Base-by-base conservation (phyloP, 345 rosid species). In the Acer campestre region DNA sequence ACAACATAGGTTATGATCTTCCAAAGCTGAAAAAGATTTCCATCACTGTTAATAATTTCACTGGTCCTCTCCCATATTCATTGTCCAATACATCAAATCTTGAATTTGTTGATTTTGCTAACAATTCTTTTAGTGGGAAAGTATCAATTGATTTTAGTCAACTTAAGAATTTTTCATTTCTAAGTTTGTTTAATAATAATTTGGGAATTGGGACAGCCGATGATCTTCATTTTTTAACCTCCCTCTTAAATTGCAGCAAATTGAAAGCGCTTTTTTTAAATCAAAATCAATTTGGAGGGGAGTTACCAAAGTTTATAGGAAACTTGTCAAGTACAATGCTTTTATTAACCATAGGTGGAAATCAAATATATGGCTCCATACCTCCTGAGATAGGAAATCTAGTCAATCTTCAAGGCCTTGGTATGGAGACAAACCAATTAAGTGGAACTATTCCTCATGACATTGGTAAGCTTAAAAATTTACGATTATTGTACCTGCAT, bases 91-190 rank as follows among this genome's bases (percentile, higher is more conserved):
- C 27, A 25, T 71, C 83, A 0, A 68, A 84, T 23, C 76, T 86
- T 4, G 0, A 1, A 13, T 0, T 0, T 2, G 46, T 80, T 16
- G 0, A 0, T 16, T 1, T 78, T 2, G 0, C 8, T 0, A 0
- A 0, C 0, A 78, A 81, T 3, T 0, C 51, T 2, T 46, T 71
- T 8, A 72, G 38, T 3, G 73, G 79, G 23, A 20, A 67, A 16
- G 77, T 81, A 3, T 70, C 75, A 9, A 35, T 7, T 44, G 42
- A 49, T 48, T 71, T 78, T 1, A 61, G 10, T 2, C 59, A 40
- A 18, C 46, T 61, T 35, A 48, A 12, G 10, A 18, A 35, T 17
- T 61, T 77, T 9, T 0, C 10, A 1, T 0, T 2, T 10, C 14
- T 70, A 2, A 0, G 0, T 0, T 42, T 81, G 16, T 2, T 1